Conservation (phyloP, 768 basidiomycete species). For the Podaxis sp. region DNA sequence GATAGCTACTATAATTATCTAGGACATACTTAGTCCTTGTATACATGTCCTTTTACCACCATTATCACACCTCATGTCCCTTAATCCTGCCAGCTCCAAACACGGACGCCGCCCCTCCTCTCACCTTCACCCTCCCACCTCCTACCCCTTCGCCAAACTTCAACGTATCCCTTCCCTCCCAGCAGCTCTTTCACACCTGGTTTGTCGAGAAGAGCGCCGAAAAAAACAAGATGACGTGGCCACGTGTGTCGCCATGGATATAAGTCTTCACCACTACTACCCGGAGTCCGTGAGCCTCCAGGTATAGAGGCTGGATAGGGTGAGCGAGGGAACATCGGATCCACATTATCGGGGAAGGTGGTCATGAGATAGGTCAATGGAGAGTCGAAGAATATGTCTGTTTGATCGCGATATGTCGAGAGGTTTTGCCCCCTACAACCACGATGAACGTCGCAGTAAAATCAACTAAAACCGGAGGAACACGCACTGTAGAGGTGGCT, state of each 20-base stretch:
- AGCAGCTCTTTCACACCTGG: slow-evolving; percentile 50
- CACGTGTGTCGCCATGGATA: slow-evolving; percentile 71
- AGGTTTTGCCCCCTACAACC: slow-evolving; percentile 47
- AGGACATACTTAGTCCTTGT: not conserved
- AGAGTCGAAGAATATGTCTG: slow-evolving; percentile 74
- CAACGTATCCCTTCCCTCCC: slow-evolving; percentile 55
- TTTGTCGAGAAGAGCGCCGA: slow-evolving; percentile 70
- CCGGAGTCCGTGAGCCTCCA: slow-evolving; percentile 32
- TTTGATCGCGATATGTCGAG: slow-evolving; percentile 72
- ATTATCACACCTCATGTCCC: not conserved
- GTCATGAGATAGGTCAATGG: slow-evolving; percentile 64
- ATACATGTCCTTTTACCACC: too few relatives aligned
- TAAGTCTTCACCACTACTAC: slow-evolving; percentile 14
- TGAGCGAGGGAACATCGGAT: slow-evolving; percentile 66
- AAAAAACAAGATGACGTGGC: slow-evolving; percentile 82
- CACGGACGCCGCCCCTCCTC: slow-evolving; percentile 65
- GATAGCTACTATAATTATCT: not conserved
- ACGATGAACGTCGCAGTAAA: slow-evolving; percentile 4
- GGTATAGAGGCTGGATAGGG: slow-evolving; percentile 53
- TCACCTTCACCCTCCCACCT: slow-evolving; percentile 76
- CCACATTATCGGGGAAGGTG: slow-evolving; percentile 66
- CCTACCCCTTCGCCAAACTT: slow-evolving; percentile 64
- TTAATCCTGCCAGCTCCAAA: slow-evolving; percentile 55
- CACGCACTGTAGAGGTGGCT: slow-evolving; percentile 84
- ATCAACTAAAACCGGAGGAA: not conserved